phyloP scores from a whole-genome alignment of 345 rosid species.

The Citrus trifoliata region DNA sequence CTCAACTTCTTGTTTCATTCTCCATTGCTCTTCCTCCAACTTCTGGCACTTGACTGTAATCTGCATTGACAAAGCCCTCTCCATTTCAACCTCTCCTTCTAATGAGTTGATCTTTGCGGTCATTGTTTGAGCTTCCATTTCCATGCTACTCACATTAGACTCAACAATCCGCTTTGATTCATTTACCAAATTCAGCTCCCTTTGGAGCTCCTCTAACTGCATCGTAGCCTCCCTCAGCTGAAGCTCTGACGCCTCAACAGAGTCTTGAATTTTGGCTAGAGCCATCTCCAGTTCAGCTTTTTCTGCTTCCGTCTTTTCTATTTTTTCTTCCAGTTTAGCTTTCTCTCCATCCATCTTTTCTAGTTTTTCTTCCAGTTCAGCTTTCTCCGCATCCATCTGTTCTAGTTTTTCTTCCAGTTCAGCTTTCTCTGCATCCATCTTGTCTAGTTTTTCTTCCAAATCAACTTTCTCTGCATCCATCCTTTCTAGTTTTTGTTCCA shows the following conservation, averaged over 20 bases:
- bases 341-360: constrained; percentile 37
- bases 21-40: constrained; percentile 67
- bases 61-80: constrained; percentile 48
- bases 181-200: constrained; percentile 38
- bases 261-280: constrained; percentile 41
- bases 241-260: constrained; percentile 35
- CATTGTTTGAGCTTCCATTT: constrained; percentile 45
- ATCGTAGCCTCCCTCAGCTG: constrained; percentile 48
- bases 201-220: constrained; percentile 50
- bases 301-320: constrained; percentile 25
- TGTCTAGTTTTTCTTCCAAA: constrained; percentile 31
- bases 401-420: constrained; percentile 18
- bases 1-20: constrained; percentile 45
- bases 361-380: constrained; percentile 44
- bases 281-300: constrained; percentile 55
- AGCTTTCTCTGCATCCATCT: constrained; percentile 18
- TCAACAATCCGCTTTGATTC: constrained; percentile 51
- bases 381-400: constrained; percentile 16
- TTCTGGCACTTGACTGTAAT: constrained; percentile 48
- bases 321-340: constrained; percentile 36
- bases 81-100: constrained; percentile 56
- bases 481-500: constrained; percentile 31
- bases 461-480: constrained; percentile 36
- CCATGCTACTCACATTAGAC: constrained; percentile 48
- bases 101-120: constrained; percentile 46